Base-by-base conservation (phyloP, 169 alveolate genomes). In the Eimeria sp. region DNA sequence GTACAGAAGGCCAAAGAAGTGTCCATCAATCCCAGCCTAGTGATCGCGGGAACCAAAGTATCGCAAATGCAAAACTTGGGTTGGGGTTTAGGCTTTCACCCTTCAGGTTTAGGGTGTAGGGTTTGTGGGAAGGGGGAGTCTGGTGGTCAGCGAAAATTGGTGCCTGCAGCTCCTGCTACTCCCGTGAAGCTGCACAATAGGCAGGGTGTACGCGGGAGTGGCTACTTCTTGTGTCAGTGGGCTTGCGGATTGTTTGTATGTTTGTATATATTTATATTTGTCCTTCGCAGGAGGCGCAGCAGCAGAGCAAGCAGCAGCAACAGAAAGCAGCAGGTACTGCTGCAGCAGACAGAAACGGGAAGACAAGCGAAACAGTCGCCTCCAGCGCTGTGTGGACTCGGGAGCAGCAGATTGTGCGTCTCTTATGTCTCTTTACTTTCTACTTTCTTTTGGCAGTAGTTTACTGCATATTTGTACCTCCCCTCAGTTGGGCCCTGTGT, bases 1-100 rank as follows among this genome's bases (percentile, higher is more conserved):
- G 95, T 96, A 20, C 91, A 95, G 94, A 97, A 97, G 80, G 94
- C 97, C 40, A 84, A 86, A n/a, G 97, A 97, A 73, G 95, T 96
- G 92, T 67, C 97, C 9, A 63, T 83, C 45, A 94, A 95, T 67
- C 61, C 83, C 27, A 75, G 70, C 75, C 63, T 95, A 47, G 78
- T 73, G 91, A 45, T 95, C 47, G 75, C 78, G 95, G 96, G 95
- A 27, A 40, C 96, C 16, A 95, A 95, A 47, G 67, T 88, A 34
- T 57, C 82, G 20, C 95, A 91, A 83, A 89, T 91, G 45, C 45
- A 51, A n/a, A 67, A 22, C 25, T 5, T 3, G 25, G 11, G 45
- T 34, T 34, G 40, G 76, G 43, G 76, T 10, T 67, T 22, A 25
- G 76, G 76, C 40, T 67, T 34, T 34, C 40, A 34, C 40, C 40